Evolutionary conservation across 192 early-diverging fungal species (phyloP), one percentile per base, ranked within the genome.

Genomic region (Physocladia obscura): DNA sequence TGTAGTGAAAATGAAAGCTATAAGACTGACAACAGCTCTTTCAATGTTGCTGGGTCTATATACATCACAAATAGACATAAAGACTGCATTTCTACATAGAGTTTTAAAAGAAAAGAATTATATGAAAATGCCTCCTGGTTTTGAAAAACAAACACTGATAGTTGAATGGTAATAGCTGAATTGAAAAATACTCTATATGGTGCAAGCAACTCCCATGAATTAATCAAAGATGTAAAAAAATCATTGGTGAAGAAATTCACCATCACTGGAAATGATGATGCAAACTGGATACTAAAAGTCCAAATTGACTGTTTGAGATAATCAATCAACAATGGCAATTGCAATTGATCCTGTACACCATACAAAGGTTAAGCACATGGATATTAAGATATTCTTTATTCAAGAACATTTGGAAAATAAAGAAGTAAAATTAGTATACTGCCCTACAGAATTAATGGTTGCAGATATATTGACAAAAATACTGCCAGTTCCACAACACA

Each of bases 401-500:
- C 58, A 76, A 4, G 76, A 79, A 8, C 21, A 75, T 3, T 49
- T 79, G 2, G 30, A 55, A 11, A 59, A 68, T 5, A 59, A 57
- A 37, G 24, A 22, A 3, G 27, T 77, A n/a, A 31, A 61, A 19
- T 21, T 77, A 4, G 30, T 44, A 26, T 76, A 71, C 30, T 39
- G 58, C 55, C 59, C 72, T 56, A 77, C 67, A 1, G 49, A 47
- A 31, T 29, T 54, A 1, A 47, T 61, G 26, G 29, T 49, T 61
- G 76, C 74, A 24, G 76, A 77, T 57, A 49, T 76, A 3, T 36
- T 77, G 26, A 77, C 76, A 34, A 77, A 77, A 31, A 49, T 57
- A n/a, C 31, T 77, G 17, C 49, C 76, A 30, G 57, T 21, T 37
- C n/a, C 59, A 3, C 59, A 61, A 37, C 67, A 61, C 39, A 40